Evolutionary conservation across 495 filamentous ascomycete genomes (phyloP), one percentile per base, ranked within the genome.

Genomic region (Cercophora samala): DNA sequence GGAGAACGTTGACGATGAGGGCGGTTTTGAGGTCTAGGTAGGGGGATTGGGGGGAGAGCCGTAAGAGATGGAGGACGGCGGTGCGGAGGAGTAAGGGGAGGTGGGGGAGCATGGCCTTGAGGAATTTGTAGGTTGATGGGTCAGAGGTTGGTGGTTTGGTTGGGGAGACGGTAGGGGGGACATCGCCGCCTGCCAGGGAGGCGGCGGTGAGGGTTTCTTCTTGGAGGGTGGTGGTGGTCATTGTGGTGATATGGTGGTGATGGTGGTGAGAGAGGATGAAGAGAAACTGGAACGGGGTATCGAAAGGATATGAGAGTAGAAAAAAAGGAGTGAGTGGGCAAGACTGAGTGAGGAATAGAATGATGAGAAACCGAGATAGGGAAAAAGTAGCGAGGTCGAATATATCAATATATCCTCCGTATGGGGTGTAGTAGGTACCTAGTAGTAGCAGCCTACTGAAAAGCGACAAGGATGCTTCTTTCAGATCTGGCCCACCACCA

Each of bases 11-110:
- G 64, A 95, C 81, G 0, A 83, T 89, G 60, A 97, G 72, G 53
- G 90, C 90, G 13, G 91, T 94, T 46, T 88, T 85, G 15, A 97
- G 77, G 72, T 96, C 90, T 75, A 93, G 88, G 81, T 94, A 92
- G 22, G 86, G 83, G 0, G 89, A 84, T 2, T 84, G 87, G 22
- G 87, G 81, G 0, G 92, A 90, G 62, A 89, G 75, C 29, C 81
- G 82, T 18, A 96, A 78, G 3, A 87, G 74, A 76, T 96, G 91
- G 42, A 84, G 79, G 17, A 93, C n/a, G 22, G 89, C 78, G 3
- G 88, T 88, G 70, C 88, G 88, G 9, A 88, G 60, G 55, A 95
- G 79, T 25, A 92, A 72, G 0, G 93, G 93, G 2, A 92, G 71
- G 66, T 88, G 83, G 25, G 82, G 76, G 21, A 92, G 54, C 22